Conservation (phyloP, 2,329 filamentous ascomycete species). For the Shiraia bambusicola region DNA sequence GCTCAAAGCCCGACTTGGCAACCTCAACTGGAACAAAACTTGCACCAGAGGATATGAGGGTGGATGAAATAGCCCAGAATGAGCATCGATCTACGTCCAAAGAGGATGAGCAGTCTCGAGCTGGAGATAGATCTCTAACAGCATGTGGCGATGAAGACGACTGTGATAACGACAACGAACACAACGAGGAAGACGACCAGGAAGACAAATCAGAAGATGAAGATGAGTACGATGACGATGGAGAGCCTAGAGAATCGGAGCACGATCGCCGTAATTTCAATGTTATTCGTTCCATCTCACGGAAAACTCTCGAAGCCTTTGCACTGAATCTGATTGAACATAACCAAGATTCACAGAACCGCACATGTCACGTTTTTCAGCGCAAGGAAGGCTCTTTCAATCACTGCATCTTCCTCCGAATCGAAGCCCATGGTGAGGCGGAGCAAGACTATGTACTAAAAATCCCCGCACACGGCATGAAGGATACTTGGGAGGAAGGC, state of each 20-base stretch:
- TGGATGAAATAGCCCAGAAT: no score
- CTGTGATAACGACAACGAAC: no score
- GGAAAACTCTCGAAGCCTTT: not conserved
- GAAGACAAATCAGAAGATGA: no score
- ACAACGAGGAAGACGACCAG: no score
- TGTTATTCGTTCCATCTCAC: conserved; percentile 2
- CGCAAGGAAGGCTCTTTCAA: conserved; percentile 11
- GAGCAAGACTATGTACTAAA: conserved; percentile 4
- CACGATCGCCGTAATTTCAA: conserved; percentile 5
- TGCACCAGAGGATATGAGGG: no score
- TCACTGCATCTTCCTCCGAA: conserved; percentile 7
- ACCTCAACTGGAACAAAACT: no score
- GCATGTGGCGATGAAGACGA: no score
- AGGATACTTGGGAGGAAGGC: conserved; percentile 2
- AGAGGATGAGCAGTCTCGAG: no score
- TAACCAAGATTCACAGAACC: no score
- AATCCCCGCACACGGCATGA: conserved; percentile 5
- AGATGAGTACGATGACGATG: not conserved
- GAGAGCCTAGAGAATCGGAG: conserved; percentile 1
- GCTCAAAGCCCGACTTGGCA: no score
- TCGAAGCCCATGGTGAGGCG: not conserved
- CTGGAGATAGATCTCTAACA: no score
- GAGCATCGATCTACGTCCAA: no score
- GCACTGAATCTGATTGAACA: not conserved
- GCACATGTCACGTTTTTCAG: conserved; percentile 1